These are phyloP conservation scores for Stachybotrys chartarum DNA, from an alignment of 2,329 filamentous ascomycete genomes.

Conservation along the genomic window DNA sequence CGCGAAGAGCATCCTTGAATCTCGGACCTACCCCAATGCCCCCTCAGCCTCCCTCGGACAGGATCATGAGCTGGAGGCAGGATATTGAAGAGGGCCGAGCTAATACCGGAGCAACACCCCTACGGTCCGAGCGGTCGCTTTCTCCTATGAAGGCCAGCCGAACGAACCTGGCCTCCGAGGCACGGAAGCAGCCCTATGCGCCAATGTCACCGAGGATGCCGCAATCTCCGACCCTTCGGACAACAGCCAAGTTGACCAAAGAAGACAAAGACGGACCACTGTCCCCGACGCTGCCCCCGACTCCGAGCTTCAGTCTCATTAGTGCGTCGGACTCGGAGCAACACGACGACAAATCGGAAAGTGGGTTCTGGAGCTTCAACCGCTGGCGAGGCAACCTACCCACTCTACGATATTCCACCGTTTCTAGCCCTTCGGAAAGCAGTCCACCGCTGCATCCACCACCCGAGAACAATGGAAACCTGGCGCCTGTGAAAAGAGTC, in stretches of 20 bases:
- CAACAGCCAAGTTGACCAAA: constrained; percentile 12
- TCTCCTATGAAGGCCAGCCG: constrained; percentile 42
- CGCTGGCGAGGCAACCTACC: constrained; percentile 40
- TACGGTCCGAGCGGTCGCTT: constrained; percentile 45
- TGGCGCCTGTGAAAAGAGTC: constrained; percentile 3
- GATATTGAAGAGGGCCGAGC: constrained; percentile 40
- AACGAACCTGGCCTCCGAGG: constrained; percentile 36
- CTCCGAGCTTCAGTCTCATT: constrained; percentile 48
- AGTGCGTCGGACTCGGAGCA: constrained; percentile 25
- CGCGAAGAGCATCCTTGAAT: constrained; percentile 47
- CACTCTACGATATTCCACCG: constrained; percentile 21
- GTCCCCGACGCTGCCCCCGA: constrained; percentile 33
- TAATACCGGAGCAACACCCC: constrained; percentile 29
- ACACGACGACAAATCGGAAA: constrained; percentile 33
- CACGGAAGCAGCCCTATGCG: constrained; percentile 35
- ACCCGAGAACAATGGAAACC: not conserved
- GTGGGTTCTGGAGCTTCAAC: constrained; percentile 50
- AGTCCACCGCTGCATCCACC: not conserved
- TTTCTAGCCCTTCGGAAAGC: constrained; percentile 11
- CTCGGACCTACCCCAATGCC: constrained; percentile 18
- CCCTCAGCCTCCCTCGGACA: constrained; percentile 48
- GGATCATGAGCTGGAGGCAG: constrained; percentile 85
- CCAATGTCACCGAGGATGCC: constrained; percentile 12
- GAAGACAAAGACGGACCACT: constrained; percentile 1
- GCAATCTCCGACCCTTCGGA: constrained; percentile 7